Evolutionary conservation across 192 early-diverging fungal species (phyloP).

Genomic region (Backusella australiensis): DNA sequence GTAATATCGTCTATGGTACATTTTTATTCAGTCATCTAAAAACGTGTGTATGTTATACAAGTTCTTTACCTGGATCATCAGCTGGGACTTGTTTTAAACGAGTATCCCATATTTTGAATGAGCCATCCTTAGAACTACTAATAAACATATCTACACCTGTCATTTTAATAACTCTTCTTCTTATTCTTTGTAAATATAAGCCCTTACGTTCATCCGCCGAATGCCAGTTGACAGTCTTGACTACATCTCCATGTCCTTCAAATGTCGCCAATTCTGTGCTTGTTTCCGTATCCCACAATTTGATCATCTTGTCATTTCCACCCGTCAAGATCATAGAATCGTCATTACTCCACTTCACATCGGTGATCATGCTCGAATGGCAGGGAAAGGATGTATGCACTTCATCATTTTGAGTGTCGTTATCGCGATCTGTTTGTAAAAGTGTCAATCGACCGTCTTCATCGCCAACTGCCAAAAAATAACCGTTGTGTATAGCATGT

Average conservation of each 20-base stretch:
- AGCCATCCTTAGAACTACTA: slow-evolving; percentile 17
- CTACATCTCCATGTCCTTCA: slow-evolving; percentile 62
- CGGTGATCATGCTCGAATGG: slow-evolving; percentile 81
- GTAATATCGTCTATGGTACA: not conserved
- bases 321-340: slow-evolving; percentile 70
- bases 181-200: not conserved
- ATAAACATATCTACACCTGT: slow-evolving; percentile 23
- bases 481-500: slow-evolving; percentile 45
- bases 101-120: slow-evolving; percentile 32
- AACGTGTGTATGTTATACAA: not conserved
- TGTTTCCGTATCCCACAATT: slow-evolving; percentile 75
- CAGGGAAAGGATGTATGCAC: slow-evolving; percentile 45
- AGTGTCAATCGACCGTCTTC: slow-evolving; percentile 64
- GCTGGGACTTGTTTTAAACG: slow-evolving; percentile 10
- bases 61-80: slow-evolving; percentile 3
- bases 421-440: slow-evolving; percentile 53
- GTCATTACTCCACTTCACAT: slow-evolving; percentile 74
- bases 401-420: slow-evolving; percentile 22
- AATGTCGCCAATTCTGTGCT: slow-evolving; percentile 53
- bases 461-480: slow-evolving; percentile 63
- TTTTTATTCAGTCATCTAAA: not conserved
- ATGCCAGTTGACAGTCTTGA: slow-evolving; percentile 69
- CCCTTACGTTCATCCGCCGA: slow-evolving; percentile 56
- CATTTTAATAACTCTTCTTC: not conserved
- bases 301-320: slow-evolving; percentile 71